Conservation (phyloP, 169 alveolate species). For the Plasmodium fragile region DNA sequence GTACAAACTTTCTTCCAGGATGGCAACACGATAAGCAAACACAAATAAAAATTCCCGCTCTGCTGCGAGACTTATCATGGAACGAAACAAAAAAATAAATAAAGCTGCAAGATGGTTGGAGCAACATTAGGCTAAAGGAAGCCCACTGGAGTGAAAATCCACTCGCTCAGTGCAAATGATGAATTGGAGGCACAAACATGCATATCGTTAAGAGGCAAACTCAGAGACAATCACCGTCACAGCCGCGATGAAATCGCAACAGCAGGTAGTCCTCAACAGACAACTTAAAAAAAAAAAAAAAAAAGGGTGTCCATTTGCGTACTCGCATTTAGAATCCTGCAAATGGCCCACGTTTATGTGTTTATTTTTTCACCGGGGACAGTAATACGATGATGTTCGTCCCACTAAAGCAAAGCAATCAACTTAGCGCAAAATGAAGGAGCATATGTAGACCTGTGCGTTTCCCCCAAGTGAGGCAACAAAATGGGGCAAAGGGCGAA, state of each 20-base stretch:
- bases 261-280: background rate
- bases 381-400: background rate
- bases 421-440: background rate
- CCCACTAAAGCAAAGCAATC: background rate
- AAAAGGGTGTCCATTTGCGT: background rate
- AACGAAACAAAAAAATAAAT: constrained; percentile 10
- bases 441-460: background rate
- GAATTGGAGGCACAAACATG: background rate
- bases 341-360: background rate
- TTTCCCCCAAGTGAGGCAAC: background rate
- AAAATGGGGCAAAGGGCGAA: background rate
- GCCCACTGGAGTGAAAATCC: background rate
- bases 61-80: background rate
- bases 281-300: background rate
- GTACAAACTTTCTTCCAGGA: background rate
- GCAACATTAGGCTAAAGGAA: background rate
- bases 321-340: background rate
- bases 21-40: background rate
- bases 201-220: background rate
- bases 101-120: background rate
- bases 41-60: background rate
- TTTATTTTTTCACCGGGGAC: background rate
- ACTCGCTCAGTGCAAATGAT: background rate
- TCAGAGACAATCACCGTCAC: background rate
- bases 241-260: background rate